Percentiles rank a stretch among this genome's conserved stretches.
phyloP scores from a whole-genome alignment of 495 filamentous ascomycete genomes.

The Aspergillus nidulans region DNA sequence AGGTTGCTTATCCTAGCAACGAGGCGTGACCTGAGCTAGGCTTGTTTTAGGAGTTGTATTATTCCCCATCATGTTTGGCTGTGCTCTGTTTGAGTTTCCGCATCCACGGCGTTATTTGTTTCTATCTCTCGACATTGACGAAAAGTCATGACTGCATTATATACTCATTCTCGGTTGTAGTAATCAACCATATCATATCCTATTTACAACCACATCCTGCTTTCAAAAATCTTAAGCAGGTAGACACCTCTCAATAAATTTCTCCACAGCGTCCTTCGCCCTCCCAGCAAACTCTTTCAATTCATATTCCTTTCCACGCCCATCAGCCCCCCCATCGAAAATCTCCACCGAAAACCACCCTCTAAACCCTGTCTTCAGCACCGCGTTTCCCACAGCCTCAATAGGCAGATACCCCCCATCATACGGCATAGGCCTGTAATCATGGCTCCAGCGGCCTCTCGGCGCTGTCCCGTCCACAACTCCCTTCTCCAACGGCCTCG shows the following conservation, averaged over 20 bases:
- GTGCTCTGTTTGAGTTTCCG: not conserved
- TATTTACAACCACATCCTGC: not conserved
- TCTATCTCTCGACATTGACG: constrained; percentile 1
- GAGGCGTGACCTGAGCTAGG: constrained; percentile 2
- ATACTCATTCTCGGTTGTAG: not conserved
- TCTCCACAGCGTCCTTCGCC: constrained; percentile 54
- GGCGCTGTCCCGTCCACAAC: constrained; percentile 44
- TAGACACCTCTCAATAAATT: constrained; percentile 27
- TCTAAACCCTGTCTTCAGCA: constrained; percentile 65
- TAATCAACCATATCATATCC: not conserved
- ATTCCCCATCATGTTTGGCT: not conserved
- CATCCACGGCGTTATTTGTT: not conserved
- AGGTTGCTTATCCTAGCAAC: constrained; percentile 81
- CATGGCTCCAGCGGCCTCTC: constrained; percentile 66
- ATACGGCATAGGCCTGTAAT: constrained; percentile 65
- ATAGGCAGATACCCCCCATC: constrained; percentile 71
- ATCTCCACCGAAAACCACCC: constrained; percentile 75
- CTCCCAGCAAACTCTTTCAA: constrained; percentile 53
- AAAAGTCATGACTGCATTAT: constrained; percentile 9
- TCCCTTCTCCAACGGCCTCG: constrained; percentile 29
- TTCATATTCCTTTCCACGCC: constrained; percentile 37
- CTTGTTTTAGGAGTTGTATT: not conserved
- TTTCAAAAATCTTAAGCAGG: not conserved
- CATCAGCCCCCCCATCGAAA: constrained; percentile 62
- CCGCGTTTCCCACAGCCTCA: constrained; percentile 58